Evolutionary conservation across 352 stramenopile species (phyloP).

Genomic region (Globisporangium recalcitrans): DNA sequence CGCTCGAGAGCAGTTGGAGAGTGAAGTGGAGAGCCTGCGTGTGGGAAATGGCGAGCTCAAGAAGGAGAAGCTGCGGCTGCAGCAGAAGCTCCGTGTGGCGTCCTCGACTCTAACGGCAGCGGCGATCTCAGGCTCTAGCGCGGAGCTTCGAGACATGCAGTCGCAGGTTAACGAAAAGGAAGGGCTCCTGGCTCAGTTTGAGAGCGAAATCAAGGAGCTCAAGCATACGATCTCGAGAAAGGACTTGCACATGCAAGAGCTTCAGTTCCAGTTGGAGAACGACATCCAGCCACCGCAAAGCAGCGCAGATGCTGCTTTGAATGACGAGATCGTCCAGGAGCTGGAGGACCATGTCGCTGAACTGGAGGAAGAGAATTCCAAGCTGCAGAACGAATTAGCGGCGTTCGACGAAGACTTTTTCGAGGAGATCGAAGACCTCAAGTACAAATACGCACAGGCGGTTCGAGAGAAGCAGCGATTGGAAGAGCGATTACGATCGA

Average conservation of each 20-base stretch:
- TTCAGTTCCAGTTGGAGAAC: constrained; percentile 18
- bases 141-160: constrained; percentile 20
- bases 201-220: neutral
- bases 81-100: constrained; percentile 56
- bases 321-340: constrained; percentile 9
- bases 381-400: constrained; percentile 71
- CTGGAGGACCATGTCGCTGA: constrained; percentile 13
- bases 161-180: constrained; percentile 23
- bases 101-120: constrained; percentile 20
- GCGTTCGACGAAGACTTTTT: constrained; percentile 95
- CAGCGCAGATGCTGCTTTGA: neutral
- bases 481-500: constrained; percentile 26
- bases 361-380: constrained; percentile 69
- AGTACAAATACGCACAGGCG: constrained; percentile 91
- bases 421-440: constrained; percentile 94
- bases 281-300: neutral
- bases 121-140: constrained; percentile 5
- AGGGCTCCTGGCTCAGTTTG: neutral
- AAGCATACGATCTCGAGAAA: neutral
- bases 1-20: constrained; percentile 28
- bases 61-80: constrained; percentile 60
- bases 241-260: constrained; percentile 23
- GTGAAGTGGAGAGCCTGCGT: constrained; percentile 36
- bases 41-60: constrained; percentile 35
- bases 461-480: constrained; percentile 71